These are phyloP conservation scores for Amanita muscaria DNA, from an alignment of 768 basidiomycete genomes.

Conservation along the genomic window DNA sequence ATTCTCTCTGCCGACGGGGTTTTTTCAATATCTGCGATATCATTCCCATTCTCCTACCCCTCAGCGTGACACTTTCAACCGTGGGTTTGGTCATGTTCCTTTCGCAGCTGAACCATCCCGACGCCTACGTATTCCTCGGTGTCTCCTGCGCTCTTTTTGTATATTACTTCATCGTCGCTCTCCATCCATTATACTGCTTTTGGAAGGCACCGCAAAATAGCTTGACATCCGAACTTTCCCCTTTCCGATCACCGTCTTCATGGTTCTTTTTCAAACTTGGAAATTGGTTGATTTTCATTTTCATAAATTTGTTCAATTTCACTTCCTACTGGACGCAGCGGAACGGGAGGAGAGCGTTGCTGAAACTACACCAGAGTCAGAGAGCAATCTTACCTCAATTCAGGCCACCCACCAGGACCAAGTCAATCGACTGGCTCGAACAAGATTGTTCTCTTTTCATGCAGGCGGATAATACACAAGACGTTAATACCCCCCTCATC, in stretches of 20 bases:
- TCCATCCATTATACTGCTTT: background rate
- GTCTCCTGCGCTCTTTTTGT: background rate
- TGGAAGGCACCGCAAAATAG: background rate
- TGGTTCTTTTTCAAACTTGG: background rate
- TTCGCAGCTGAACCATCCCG: background rate
- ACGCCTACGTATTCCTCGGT: background rate
- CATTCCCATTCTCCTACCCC: background rate
- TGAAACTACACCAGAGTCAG: background rate
- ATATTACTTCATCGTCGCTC: background rate
- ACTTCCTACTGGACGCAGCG: background rate
- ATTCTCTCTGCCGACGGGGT: background rate
- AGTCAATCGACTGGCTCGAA: background rate
- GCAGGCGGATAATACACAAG: background rate
- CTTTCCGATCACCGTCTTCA: background rate
- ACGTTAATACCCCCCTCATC: background rate
- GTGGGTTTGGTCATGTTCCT: background rate
- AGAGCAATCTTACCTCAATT: background rate
- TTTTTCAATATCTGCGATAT: background rate
- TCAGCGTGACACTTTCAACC: background rate
- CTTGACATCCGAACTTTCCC: background rate
- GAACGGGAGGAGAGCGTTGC: background rate
- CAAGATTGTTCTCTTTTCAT: constrained; percentile 1
- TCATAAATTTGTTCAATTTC: background rate
- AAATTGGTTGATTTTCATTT: background rate
- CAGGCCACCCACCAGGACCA: background rate